Evolutionary conservation across 352 stramenopile genomes (phyloP).

Genomic region (Salisapilia sapeloensis): DNA sequence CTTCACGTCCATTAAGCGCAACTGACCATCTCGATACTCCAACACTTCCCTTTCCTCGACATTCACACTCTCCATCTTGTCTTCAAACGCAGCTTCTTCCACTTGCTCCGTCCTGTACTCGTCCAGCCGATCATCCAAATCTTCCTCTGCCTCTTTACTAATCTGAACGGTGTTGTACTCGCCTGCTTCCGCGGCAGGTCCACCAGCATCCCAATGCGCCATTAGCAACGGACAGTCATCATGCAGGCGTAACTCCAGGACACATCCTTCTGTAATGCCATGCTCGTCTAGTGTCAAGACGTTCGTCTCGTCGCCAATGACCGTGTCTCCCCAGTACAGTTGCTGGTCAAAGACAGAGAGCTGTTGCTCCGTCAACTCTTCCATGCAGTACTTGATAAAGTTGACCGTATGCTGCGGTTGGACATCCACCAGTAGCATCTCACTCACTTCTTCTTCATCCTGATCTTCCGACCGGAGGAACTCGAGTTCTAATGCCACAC

Average conservation of each 20-base stretch:
- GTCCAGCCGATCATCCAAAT: constrained; percentile 49
- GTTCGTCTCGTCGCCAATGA: constrained; percentile 54
- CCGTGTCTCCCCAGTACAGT: constrained; percentile 55
- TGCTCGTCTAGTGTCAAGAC: constrained; percentile 62
- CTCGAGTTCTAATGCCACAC: constrained; percentile 52
- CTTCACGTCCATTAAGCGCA: too few species aligned
- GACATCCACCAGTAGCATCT: constrained; percentile 40
- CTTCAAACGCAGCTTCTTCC: constrained; percentile 40
- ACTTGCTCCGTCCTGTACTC: constrained; percentile 27
- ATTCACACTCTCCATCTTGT: constrained; percentile 41
- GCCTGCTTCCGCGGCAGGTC: constrained; percentile 3
- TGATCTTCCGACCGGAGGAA: constrained; percentile 8
- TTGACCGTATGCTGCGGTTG: constrained; percentile 50
- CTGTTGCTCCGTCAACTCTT: constrained; percentile 61
- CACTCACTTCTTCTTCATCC: constrained; percentile 9
- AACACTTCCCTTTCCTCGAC: too few species aligned
- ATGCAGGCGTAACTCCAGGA: constrained; percentile 51
- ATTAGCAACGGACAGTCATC: constrained; percentile 56
- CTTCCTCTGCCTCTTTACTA: constrained; percentile 66
- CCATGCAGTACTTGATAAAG: constrained; percentile 74
- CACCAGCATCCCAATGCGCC: constrained; percentile 33
- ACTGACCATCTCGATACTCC: too few species aligned
- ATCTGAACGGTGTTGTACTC: constrained; percentile 77
- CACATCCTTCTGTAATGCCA: constrained; percentile 41
- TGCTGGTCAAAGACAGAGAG: constrained; percentile 71